Evolutionary conservation across 202 grass and related monocot genomes (phyloP).

Genomic region (Hordeum pubiflorum): DNA sequence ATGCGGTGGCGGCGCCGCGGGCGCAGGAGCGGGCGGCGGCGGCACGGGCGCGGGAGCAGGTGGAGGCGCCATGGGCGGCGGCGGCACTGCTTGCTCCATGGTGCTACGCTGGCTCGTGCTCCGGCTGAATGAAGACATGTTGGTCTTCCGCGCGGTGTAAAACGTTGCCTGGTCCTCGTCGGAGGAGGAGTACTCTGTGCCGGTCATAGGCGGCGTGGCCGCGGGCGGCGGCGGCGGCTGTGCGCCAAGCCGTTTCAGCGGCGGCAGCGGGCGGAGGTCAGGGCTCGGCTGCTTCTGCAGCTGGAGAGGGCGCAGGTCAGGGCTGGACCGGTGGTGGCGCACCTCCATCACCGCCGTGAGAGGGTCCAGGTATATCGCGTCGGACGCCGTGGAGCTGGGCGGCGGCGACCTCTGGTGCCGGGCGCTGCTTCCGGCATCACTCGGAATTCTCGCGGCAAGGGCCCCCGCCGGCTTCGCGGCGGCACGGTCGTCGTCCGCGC

Average conservation of each 20-base stretch:
- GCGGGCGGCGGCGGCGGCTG: conserved; percentile 14
- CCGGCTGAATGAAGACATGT: conserved; percentile 35
- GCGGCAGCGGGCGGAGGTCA: conserved; percentile 48
- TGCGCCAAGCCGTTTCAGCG: conserved; percentile 21
- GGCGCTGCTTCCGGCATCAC: conserved; percentile 35
- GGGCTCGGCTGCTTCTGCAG: conserved; percentile 41
- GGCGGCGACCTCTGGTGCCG: conserved; percentile 34
- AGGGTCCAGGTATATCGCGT: conserved; percentile 44
- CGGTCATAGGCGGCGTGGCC: conserved; percentile 24
- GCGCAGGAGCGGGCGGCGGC: not conserved
- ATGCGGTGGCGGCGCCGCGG: not conserved
- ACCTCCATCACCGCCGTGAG: conserved; percentile 29
- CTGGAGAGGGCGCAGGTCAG: conserved; percentile 44
- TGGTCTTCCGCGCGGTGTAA: conserved; percentile 45
- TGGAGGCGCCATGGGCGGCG: not conserved
- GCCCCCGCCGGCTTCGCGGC: not conserved
- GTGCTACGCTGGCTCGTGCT: conserved; percentile 48
- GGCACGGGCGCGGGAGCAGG: not conserved
- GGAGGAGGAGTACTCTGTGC: conserved; percentile 18
- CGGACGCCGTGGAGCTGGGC: conserved; percentile 42
- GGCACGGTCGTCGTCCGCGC: not conserved
- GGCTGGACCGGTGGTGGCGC: conserved; percentile 26
- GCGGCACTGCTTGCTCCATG: conserved; percentile 19
- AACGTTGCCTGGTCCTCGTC: conserved; percentile 41
- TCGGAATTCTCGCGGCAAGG: conserved; percentile 5